Conservation (phyloP, 805 yeast genomes). For the Saccharomyces jurei region DNA sequence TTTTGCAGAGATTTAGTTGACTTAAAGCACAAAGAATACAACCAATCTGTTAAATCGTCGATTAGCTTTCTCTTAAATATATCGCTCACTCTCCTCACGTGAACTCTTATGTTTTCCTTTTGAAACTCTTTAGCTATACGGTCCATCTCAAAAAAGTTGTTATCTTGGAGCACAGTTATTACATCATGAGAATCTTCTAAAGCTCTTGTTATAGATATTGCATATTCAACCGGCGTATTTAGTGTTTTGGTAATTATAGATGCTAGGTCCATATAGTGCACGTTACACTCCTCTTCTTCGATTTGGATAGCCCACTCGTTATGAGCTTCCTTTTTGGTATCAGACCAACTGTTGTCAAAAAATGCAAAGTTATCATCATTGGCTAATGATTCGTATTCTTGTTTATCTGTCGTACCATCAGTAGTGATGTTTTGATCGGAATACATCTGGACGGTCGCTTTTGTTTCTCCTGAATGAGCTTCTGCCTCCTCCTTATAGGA, state of each 20-base stretch:
- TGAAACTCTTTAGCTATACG: constrained; percentile 12
- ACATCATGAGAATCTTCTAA: constrained; percentile 14
- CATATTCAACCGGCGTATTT: constrained; percentile 22
- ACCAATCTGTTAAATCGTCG: constrained; percentile 21
- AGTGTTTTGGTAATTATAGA: constrained; percentile 17
- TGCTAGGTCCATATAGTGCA: constrained; percentile 21
- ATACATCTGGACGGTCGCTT: background rate
- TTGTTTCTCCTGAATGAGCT: background rate
- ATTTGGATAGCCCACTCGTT: constrained; percentile 22
- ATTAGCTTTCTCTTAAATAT: constrained; percentile 19
- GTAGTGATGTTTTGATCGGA: background rate
- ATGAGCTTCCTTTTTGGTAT: constrained; percentile 1
- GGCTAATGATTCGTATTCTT: background rate
- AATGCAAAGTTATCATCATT: background rate
- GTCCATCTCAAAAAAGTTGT: constrained; percentile 13
- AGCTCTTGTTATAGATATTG: constrained; percentile 13
- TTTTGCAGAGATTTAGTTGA: constrained; percentile 4
- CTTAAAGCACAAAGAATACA: constrained; percentile 11
- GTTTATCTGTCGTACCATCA: no score
- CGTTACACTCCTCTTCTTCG: constrained; percentile 20
- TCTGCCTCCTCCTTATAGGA: constrained; percentile 6
- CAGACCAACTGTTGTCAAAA: background rate
- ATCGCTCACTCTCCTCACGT: constrained; percentile 17
- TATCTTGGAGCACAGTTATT: constrained; percentile 17
- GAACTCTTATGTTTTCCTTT: constrained; percentile 15